phyloP scores from a whole-genome alignment of 2,329 filamentous ascomycete genomes.

The Diaporthe amygdali region DNA sequence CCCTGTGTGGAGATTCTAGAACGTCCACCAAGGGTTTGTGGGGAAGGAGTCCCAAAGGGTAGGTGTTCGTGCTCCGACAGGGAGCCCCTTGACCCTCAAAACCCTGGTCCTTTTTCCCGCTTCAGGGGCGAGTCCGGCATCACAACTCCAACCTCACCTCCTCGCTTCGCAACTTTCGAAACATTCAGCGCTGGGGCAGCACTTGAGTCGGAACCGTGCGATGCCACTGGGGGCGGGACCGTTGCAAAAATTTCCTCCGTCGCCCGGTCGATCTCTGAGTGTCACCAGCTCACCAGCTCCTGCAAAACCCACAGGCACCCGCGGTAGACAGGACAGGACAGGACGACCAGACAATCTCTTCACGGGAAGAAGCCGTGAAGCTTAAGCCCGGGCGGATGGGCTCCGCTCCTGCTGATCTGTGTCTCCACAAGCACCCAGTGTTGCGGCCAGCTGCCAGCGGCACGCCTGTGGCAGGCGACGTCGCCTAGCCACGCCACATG shows the following conservation, averaged over 20 bases:
- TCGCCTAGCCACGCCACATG: background rate
- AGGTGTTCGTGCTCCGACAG: conserved; percentile 6
- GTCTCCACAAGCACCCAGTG: background rate
- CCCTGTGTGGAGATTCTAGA: conserved; percentile 22
- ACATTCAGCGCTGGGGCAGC: background rate
- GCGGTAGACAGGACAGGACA: background rate
- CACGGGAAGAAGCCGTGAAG: conserved; percentile 3
- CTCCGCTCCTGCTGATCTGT: background rate
- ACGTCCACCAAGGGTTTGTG: conserved; percentile 6
- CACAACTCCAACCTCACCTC: background rate
- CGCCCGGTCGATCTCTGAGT: background rate
- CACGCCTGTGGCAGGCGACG: background rate
- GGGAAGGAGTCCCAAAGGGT: conserved; percentile 9
- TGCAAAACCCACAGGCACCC: background rate
- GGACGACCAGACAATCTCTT: background rate
- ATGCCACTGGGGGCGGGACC: conserved; percentile 7
- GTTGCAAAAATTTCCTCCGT: background rate
- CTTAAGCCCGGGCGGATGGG: background rate
- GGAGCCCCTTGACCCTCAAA: background rate
- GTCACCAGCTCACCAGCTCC: background rate
- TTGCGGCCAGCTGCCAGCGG: background rate
- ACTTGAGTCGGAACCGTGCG: background rate
- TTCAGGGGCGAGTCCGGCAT: background rate
- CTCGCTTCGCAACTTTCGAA: conserved; percentile 12
- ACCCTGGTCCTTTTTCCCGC: conserved; percentile 3